Conservation (phyloP, 495 filamentous ascomycete species). For the Podospora comata region DNA sequence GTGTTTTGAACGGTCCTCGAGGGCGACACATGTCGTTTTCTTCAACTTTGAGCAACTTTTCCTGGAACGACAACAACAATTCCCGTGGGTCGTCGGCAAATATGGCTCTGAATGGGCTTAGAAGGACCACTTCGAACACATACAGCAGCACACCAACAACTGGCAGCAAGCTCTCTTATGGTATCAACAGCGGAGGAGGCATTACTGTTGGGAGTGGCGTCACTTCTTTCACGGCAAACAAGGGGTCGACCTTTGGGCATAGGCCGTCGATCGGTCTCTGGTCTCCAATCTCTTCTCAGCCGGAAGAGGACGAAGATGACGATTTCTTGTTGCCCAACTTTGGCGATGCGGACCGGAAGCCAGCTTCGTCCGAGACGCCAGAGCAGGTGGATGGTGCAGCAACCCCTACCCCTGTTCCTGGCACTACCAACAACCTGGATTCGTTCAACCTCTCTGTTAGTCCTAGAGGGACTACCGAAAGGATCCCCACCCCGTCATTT, state of each 20-base stretch:
- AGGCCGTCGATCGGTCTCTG: slow-evolving; percentile 37
- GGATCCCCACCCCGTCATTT: not conserved
- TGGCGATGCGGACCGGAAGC: slow-evolving; percentile 26
- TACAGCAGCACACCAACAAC: not conserved
- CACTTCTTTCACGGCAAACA: slow-evolving; percentile 31
- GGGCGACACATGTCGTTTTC: slow-evolving; percentile 33
- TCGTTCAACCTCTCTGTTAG: not conserved
- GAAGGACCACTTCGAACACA: slow-evolving; percentile 27
- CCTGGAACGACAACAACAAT: slow-evolving; percentile 30
- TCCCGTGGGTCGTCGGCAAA: slow-evolving; percentile 34
- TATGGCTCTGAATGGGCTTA: slow-evolving; percentile 32
- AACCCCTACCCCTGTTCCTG: not conserved
- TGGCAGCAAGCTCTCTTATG: slow-evolving; percentile 9
- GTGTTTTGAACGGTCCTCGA: slow-evolving; percentile 20
- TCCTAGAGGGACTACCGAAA: not conserved
- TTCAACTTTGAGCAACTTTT: slow-evolving; percentile 26
- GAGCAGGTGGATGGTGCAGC: not conserved
- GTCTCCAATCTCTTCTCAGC: slow-evolving; percentile 31
- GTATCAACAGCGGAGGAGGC: slow-evolving; percentile 23
- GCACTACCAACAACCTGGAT: not conserved
- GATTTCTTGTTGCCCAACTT: slow-evolving; percentile 49
- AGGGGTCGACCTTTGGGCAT: slow-evolving; percentile 20
- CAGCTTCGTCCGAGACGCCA: slow-evolving; percentile 4
- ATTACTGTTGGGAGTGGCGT: slow-evolving; percentile 37
- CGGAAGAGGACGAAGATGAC: slow-evolving; percentile 39